Evolutionary conservation across 2,329 filamentous ascomycete species (phyloP), one percentile per base, ranked within the genome.

Genomic region (Tolypocladium ovalisporum): DNA sequence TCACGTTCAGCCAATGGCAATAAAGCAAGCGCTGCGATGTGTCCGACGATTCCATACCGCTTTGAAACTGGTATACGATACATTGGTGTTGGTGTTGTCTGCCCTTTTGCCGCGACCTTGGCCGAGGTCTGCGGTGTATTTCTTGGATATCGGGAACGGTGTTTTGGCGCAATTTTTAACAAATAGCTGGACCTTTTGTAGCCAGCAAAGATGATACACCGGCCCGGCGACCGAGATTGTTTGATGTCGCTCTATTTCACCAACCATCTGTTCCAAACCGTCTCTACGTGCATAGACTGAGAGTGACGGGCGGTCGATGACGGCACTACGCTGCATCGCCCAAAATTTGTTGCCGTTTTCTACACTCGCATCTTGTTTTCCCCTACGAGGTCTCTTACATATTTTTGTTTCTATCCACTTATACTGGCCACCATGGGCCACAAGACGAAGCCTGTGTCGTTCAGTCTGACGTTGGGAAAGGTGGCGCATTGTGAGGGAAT

Each of bases 1-100:
- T 70, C 34, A 62, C 63, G 6, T 71, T 72, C 60, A 70, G 68
- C 59, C 61, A 64, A 37, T 70, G 68, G 55, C 62, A 60, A 34
- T 59, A 51, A 55, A 35, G 42, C 55, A 35, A 13, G 47, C 29
- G 19, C 29, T 34, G 27, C 47, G 47, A 12, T 29, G 9, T 34
- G 27, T n/a, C 17, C 4, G 44, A 7, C 44, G 44, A 32, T 24
- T 19, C 15, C 4, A 15, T 29, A 29, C 27, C 13, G 27, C 29
- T 29, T 6, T n/a, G 10, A 51, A 34, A n/a, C 4, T 2, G 15
- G 36, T 24, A n/a, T 34, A 15, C 51, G n/a, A 54, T 54, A 32
- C 24, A 19, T 54, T 19, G 35, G 35, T 19, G 35, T 54, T 10
- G 35, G 35, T 54, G 24, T 39, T 39, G 3, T 27, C 32, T 40